Conservation (phyloP, 371 early-diverging fungal species). For the Chytridiales sp. region DNA sequence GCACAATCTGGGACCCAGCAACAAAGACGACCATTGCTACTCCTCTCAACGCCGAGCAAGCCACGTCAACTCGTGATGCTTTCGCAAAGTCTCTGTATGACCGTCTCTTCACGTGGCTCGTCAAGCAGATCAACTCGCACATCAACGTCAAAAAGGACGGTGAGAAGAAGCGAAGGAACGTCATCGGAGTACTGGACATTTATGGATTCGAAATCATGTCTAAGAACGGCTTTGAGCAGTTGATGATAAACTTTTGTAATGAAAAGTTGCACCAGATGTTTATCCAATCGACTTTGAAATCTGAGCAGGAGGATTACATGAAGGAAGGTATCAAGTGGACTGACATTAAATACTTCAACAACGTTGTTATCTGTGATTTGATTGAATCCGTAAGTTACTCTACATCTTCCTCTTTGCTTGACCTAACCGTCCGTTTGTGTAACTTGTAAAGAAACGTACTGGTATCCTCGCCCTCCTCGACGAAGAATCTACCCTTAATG, state of each 20-base stretch:
- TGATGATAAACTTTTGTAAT: constrained; percentile 65
- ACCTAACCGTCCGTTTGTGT: constrained; percentile 43
- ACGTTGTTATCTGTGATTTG: constrained; percentile 34
- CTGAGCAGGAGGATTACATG: constrained; percentile 51
- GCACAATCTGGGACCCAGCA: no score
- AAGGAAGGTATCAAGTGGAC: constrained; percentile 57
- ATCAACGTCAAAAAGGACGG: background rate
- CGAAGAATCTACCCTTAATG: constrained; percentile 58
- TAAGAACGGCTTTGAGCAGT: constrained; percentile 47
- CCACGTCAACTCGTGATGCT: constrained; percentile 83
- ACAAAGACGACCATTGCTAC: no score
- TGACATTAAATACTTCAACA: constrained; percentile 56
- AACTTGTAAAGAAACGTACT: constrained; percentile 36
- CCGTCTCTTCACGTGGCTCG: constrained; percentile 7
- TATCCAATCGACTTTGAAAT: constrained; percentile 50
- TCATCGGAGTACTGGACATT: constrained; percentile 62
- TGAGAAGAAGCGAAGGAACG: background rate
- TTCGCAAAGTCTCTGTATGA: constrained; percentile 91
- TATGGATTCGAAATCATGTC: constrained; percentile 65
- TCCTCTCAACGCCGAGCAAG: constrained; percentile 71
- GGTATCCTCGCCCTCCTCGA: constrained; percentile 59
- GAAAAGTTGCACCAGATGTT: constrained; percentile 66
- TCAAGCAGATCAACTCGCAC: constrained; percentile 2
- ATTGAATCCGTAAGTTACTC: constrained; percentile 43
- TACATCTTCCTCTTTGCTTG: no score